Base-by-base conservation (phyloP, 2,329 filamentous ascomycete species). In the Fusarium bactridioides region DNA sequence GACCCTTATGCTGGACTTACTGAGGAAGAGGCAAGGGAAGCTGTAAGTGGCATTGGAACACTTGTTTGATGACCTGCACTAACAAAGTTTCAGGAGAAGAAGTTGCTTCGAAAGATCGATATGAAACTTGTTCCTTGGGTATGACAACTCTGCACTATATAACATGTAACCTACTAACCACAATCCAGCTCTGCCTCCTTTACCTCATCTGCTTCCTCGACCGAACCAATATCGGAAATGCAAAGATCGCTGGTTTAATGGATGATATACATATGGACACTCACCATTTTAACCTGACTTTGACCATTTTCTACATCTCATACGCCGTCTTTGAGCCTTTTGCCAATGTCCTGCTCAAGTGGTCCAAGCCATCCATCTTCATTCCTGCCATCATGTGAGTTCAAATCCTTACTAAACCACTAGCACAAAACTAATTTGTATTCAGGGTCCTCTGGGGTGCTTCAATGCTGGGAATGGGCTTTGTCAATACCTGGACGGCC, bases 281-380 rank as follows among this genome's bases (percentile, higher is more conserved):
- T 5, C 81, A 85, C 10, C 85, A 92, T 77, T 97, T 94, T 83
- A 95, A 95, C 79, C 85, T 88, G 27, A 88, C 91, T 1, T 85
- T 97, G 12, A 93, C 92, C 38, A 92, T 97, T 74, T 97, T 97
- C 84, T 97, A 97, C 83, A 86, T 97, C 55, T 94, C 92, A 1
- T 97, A 97, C 79, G 87, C 93, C 5, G 82, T 94, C 38, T 94
- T 94, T 70, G 94, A 96, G 79, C 90, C 90, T 0, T 76, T 94
- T 47, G 94, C 93, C 67, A 97, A 97, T 79, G 84, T 95, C 51
- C 82, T 97, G 29, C 89, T 97, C 66, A 97, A 97, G 82, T 87
- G 86, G 23, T 83, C 93, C 69, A 87, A 90, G 3, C 94, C 94
- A 0, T 93, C 91, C 43, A 83, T 95, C 59, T 97, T 97, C 78